A percentile compares a stretch with the other conserved stretches of the same genome.
Evolutionary conservation across 2,329 filamentous ascomycete species (phyloP).

Genomic region (Xylaria sp.): DNA sequence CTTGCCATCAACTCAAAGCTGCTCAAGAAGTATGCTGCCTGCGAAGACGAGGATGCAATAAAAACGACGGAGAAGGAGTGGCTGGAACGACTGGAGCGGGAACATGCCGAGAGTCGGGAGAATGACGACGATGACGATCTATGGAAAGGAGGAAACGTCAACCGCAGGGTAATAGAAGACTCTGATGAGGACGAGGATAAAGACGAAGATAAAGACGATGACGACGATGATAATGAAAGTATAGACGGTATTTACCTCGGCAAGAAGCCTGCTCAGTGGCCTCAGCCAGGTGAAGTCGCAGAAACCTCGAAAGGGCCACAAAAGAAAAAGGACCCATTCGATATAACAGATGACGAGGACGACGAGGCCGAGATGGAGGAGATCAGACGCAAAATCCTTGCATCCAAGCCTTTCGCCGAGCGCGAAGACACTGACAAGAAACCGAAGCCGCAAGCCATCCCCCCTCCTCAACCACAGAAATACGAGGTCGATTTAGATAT

Average conservation of each 20-base stretch:
- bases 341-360: constrained; percentile 80
- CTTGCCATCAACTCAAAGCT: constrained; percentile 88
- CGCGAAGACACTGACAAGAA: constrained; percentile 56
- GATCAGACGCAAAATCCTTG: constrained; percentile 87
- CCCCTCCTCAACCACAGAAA: constrained; percentile 62
- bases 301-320: constrained; percentile 57
- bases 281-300: constrained; percentile 44
- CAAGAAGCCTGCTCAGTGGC: constrained; percentile 58
- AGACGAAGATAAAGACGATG: constrained; percentile 52
- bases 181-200: constrained; percentile 62
- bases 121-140: constrained; percentile 76
- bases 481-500: constrained; percentile 71
- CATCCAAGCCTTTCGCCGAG: constrained; percentile 87
- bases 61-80: constrained; percentile 88
- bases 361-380: constrained; percentile 86
- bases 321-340: constrained; percentile 73
- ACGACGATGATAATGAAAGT: constrained; percentile 58
- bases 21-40: constrained; percentile 85
- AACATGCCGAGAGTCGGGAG: constrained; percentile 83
- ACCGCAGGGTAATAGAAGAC: constrained; percentile 68
- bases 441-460: constrained; percentile 72
- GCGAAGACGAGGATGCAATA: constrained; percentile 80
- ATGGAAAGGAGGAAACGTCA: constrained; percentile 92
- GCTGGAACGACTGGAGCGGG: constrained; percentile 88
- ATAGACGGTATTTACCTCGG: constrained; percentile 71